phyloP scores from a whole-genome alignment of 768 basidiomycete genomes.

The Boletus vinaceobasis region DNA sequence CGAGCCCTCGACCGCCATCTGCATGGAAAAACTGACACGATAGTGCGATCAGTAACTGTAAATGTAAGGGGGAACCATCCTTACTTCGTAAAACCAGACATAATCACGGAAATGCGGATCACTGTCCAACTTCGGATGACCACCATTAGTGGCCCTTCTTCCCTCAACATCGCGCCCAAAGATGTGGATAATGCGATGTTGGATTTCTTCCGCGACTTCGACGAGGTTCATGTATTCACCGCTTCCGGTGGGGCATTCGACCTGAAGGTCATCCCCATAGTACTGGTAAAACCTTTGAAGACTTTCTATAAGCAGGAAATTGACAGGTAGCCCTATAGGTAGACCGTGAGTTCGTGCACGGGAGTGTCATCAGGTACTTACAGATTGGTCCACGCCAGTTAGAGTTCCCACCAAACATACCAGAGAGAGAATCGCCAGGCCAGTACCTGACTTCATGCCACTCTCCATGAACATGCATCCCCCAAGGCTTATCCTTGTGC shows the following conservation, averaged over 20 bases:
- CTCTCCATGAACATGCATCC: conserved; percentile 90
- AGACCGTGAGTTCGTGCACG: background rate
- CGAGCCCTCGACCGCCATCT: conserved; percentile 87
- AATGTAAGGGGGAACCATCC: conserved; percentile 6
- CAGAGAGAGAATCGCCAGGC: conserved; percentile 96
- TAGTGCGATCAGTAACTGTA: background rate
- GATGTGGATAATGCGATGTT: conserved; percentile 98
- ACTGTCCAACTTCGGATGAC: conserved; percentile 77
- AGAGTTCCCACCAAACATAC: conserved; percentile 99
- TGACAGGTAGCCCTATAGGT: conserved; percentile 86
- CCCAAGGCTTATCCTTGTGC: conserved; percentile 92
- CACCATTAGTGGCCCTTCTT: conserved; percentile 87
- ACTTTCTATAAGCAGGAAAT: conserved; percentile 93
- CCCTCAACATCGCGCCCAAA: conserved; percentile 91
- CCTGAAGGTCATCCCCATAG: conserved; percentile 88
- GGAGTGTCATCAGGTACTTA: conserved; percentile 31
- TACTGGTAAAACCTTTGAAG: conserved; percentile 98
- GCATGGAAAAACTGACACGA: conserved; percentile 84
- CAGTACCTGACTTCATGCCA: conserved; percentile 92
- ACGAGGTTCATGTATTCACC: conserved; percentile 98
- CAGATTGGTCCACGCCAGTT: conserved; percentile 94
- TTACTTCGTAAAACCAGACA: conserved; percentile 91
- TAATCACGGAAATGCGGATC: conserved; percentile 98
- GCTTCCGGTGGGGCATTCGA: conserved; percentile 94
- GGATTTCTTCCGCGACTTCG: conserved; percentile 93